Percentiles rank a stretch among this genome's conserved stretches.
Evolutionary conservation across 116 monocot genomes (phyloP).

Genomic region (Papilionanthe hybrid): DNA sequence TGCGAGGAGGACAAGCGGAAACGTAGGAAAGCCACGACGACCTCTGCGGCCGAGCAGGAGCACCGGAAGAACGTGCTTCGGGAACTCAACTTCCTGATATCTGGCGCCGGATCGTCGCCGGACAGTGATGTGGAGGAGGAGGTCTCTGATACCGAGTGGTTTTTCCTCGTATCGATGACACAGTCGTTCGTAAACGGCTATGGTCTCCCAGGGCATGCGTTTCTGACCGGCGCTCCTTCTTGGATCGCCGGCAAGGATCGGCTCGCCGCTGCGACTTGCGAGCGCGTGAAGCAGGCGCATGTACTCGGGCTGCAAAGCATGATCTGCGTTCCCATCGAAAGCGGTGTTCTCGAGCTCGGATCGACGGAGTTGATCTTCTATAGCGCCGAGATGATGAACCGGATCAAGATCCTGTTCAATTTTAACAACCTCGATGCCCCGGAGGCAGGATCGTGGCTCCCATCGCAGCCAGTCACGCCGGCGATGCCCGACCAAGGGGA

Average conservation of each 20-base stretch:
- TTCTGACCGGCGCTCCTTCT: slow-evolving; percentile 25
- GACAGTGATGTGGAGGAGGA: slow-evolving; percentile 25
- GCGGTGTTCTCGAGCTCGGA: slow-evolving; percentile 75
- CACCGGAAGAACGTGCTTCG: slow-evolving; percentile 60
- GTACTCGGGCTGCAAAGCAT: slow-evolving; percentile 61
- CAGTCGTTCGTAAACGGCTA: slow-evolving; percentile 42
- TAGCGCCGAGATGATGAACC: slow-evolving; percentile 35
- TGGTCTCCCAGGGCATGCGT: slow-evolving; percentile 34
- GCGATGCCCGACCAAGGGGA: slow-evolving; percentile 19
- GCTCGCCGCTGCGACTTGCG: slow-evolving; percentile 32
- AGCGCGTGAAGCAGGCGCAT: slow-evolving; percentile 48
- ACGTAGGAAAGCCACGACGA: background rate
- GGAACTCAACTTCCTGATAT: slow-evolving; percentile 60
- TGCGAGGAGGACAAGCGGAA: slow-evolving; percentile 15
- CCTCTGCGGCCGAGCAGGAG: slow-evolving; percentile 38
- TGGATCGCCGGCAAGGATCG: slow-evolving; percentile 50
- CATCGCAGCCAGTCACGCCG: background rate
- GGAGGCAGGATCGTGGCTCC: slow-evolving; percentile 12
- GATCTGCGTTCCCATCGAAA: slow-evolving; percentile 50
- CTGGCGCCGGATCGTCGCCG: slow-evolving; percentile 15
- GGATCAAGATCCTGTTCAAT: slow-evolving; percentile 41
- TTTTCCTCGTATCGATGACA: slow-evolving; percentile 51
- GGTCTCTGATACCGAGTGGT: slow-evolving; percentile 53
- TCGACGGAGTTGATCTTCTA: slow-evolving; percentile 51
- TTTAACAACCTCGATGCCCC: slow-evolving; percentile 2